Percentiles rank a stretch among this genome's conserved stretches.
phyloP scores from a whole-genome alignment of 2,329 filamentous ascomycete species.

The Tolypocladium cylindrosporum region DNA sequence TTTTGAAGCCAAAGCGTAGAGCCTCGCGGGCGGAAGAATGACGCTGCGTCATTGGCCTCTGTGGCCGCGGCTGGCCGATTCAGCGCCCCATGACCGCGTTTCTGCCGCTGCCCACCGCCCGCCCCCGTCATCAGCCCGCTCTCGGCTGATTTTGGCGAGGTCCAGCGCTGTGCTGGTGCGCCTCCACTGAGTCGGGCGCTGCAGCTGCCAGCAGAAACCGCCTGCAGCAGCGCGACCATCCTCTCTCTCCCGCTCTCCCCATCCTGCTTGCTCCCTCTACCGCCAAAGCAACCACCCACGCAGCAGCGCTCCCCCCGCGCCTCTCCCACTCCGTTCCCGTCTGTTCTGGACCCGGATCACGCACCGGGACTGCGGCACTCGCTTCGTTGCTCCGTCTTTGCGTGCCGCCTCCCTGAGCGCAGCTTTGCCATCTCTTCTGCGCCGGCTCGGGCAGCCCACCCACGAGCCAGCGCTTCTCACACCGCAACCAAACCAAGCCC shows the following conservation, averaged over 20 bases:
- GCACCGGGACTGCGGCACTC: background rate
- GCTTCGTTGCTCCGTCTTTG: background rate
- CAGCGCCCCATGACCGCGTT: slow-evolving; percentile 12
- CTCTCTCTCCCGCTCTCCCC: background rate
- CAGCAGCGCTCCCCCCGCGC: background rate
- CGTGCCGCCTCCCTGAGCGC: background rate
- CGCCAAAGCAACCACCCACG: background rate
- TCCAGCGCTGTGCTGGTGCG: slow-evolving; percentile 6
- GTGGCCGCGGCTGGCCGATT: slow-evolving; percentile 10
- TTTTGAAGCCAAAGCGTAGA: slow-evolving; percentile 5
- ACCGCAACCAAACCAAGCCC: background rate
- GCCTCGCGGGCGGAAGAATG: slow-evolving; percentile 14
- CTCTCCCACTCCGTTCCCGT: background rate
- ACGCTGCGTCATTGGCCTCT: slow-evolving; percentile 19
- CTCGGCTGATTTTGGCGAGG: background rate
- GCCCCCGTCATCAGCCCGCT: slow-evolving; percentile 19
- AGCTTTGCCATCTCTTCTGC: background rate
- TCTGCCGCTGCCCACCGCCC: slow-evolving; percentile 21
- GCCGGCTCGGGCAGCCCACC: background rate
- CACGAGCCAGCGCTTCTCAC: background rate
- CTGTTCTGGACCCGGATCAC: background rate
- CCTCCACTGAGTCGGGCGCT: background rate
- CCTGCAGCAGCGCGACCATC: slow-evolving; percentile 1
- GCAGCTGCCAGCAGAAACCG: slow-evolving; percentile 5
- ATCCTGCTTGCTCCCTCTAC: background rate